Evolutionary conservation across 805 yeast species (phyloP), one percentile per base, ranked within the genome.

Genomic region (Teunomyces cretensis): DNA sequence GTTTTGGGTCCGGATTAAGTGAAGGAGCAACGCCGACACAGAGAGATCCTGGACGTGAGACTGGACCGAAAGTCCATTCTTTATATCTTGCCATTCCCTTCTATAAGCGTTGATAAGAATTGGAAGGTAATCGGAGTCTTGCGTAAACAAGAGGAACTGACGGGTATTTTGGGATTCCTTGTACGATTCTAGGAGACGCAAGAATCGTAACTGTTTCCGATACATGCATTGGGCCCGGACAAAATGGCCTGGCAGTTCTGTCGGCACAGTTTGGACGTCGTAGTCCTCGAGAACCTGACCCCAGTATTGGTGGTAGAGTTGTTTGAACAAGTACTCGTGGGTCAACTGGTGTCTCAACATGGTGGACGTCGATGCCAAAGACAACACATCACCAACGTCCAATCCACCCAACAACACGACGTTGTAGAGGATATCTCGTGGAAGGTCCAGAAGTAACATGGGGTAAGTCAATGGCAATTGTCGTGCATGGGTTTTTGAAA

Each of bases 351-450:
- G n/a, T 3, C 28, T 35, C 9, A 35, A 14, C 4, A 17, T 6
- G 9, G 9, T 22, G 15, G 32, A 19, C 3, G 36, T 35, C 5
- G 14, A 19, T 12, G 37, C 13, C 14, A 41, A 31, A 9, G 30
- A 12, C 7, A 41, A n/a, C 12, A 53, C 46, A 32, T 43, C 44
- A 4, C 41, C 44, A 19, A 38, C 42, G 14, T 49, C 47, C 13
- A 56, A 45, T 19, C 44, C 43, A 24, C 53, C 56, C 9, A 52
- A 39, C 43, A 56, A 54, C 14, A 45, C 48, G 22, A 56, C 47
- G 41, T 33, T 41, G 15, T 42, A 44, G 9, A 38, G 19, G 16
- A 43, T 28, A 42, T 45, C 49, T n/a, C 19, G 30, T n/a, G 45
- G 45, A n/a, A 45, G 42, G 14, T 43, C 16, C 9, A 17, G 30